Conservation (phyloP, 805 yeast species). For the Kuraishia ogatae region DNA sequence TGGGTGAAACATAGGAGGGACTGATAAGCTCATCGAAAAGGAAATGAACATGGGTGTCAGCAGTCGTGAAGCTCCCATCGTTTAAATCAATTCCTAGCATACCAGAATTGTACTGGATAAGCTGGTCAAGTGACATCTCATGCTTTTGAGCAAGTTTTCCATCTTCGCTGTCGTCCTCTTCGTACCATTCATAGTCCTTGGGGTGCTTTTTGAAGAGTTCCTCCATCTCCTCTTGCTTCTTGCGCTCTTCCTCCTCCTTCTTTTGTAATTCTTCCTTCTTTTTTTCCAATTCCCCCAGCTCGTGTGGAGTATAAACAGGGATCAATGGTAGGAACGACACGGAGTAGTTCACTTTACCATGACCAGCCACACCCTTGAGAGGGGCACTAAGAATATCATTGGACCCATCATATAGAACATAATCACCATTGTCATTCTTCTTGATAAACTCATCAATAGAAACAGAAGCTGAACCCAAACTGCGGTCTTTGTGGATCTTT, state of each 20-base stretch:
- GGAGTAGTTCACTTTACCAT: constrained; percentile 44
- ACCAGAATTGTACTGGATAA: constrained; percentile 54
- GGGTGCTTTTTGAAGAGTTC: constrained; percentile 49
- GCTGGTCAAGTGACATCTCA: constrained; percentile 39
- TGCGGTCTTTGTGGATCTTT: constrained; percentile 51
- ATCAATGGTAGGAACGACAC: constrained; percentile 58
- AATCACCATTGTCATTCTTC: constrained; percentile 37
- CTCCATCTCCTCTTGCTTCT: constrained; percentile 40
- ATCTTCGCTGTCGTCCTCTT: constrained; percentile 26
- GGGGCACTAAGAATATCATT: constrained; percentile 29
- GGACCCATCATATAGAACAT: constrained; percentile 42
- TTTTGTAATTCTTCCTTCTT: constrained; percentile 26
- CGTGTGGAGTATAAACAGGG: constrained; percentile 54
- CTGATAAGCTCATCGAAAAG: constrained; percentile 56
- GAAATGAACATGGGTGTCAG: constrained; percentile 45
- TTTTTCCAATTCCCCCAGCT: constrained; percentile 37
- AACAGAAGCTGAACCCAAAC: constrained; percentile 50
- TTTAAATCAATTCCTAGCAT: constrained; percentile 44
- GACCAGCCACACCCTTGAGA: constrained; percentile 30
- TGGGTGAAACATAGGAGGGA: constrained; percentile 48
- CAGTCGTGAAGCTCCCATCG: constrained; percentile 37
- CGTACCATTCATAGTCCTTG: constrained; percentile 56
- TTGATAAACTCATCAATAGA: constrained; percentile 39
- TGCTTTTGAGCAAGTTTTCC: constrained; percentile 27
- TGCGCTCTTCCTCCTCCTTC: constrained; percentile 23